These are phyloP conservation scores for Zasmidium citrigriseum DNA, from an alignment of 2,329 filamentous ascomycete genomes.

Conservation along the genomic window DNA sequence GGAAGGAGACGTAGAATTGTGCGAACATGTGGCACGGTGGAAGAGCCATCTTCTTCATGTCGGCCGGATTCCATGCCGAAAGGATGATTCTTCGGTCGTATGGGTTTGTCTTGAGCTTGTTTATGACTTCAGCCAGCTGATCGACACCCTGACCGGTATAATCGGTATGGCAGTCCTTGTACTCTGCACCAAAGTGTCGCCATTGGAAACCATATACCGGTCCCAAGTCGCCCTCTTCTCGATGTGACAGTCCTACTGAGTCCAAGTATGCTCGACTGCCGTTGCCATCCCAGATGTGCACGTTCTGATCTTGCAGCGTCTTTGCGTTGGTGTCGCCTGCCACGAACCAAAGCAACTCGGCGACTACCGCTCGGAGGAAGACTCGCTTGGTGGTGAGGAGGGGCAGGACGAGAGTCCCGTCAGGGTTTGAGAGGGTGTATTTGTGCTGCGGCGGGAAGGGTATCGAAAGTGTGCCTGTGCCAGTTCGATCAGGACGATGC, in stretches of 20 bases:
- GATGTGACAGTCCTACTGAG: constrained; percentile 75
- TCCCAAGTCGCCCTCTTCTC: constrained; percentile 84
- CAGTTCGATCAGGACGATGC: constrained; percentile 88
- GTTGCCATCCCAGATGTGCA: constrained; percentile 99
- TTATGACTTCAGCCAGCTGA: constrained; percentile 85
- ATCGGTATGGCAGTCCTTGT: constrained; percentile 74
- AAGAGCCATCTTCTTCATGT: constrained; percentile 83
- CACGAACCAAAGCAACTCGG: constrained; percentile 95
- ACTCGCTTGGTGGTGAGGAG: constrained; percentile 97
- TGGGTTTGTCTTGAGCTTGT: constrained; percentile 79
- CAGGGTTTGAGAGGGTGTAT: constrained; percentile 72
- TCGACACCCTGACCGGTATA: constrained; percentile 90
- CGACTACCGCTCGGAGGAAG: constrained; percentile 84
- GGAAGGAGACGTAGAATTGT: constrained; percentile 88
- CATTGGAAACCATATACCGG: constrained; percentile 99
- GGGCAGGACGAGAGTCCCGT: constrained; percentile 69
- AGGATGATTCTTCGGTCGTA: constrained; percentile 90
- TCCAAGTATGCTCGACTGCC: constrained; percentile 89
- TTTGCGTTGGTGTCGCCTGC: constrained; percentile 78
- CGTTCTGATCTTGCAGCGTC: constrained; percentile 72
- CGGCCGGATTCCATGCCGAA: constrained; percentile 89
- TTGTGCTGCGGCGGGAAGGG: constrained; percentile 86
- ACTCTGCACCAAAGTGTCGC: constrained; percentile 95
- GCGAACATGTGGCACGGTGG: constrained; percentile 98
- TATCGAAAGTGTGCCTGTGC: constrained; percentile 86